phyloP scores from a whole-genome alignment of 495 filamentous ascomycete genomes.

The Talaromyces adpressus region DNA sequence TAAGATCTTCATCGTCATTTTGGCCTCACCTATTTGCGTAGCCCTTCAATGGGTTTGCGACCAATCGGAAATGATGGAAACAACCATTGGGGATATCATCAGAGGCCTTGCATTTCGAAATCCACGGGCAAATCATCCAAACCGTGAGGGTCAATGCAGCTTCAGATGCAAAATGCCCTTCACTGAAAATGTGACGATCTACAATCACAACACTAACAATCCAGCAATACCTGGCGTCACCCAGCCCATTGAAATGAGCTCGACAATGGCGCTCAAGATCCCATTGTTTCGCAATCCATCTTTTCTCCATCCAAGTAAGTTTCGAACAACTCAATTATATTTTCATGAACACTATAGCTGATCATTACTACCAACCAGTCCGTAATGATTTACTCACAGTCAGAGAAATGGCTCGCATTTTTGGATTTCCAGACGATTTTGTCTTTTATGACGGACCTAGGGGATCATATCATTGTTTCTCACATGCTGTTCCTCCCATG shows the following conservation, averaged over 20 bases:
- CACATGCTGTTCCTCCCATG: not conserved
- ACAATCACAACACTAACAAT: not conserved
- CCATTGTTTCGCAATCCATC: not conserved
- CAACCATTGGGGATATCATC: not conserved
- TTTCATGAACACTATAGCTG: not conserved
- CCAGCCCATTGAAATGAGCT: not conserved
- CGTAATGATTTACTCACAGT: conserved; percentile 5
- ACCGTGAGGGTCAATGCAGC: not conserved
- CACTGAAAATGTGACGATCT: not conserved
- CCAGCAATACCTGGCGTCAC: not conserved
- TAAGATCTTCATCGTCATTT: not conserved
- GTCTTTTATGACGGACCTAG: not conserved
- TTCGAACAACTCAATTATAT: not conserved
- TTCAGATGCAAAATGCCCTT: not conserved
- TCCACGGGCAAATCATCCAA: not conserved
- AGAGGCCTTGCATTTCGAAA: not conserved
- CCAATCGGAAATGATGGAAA: not conserved
- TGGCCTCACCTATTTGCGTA: not conserved
- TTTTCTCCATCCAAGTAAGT: not conserved
- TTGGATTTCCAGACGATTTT: conserved; percentile 9
- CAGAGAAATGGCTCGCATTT: conserved; percentile 7
- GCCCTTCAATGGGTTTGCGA: not conserved
- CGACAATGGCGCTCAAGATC: not conserved
- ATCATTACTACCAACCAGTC: not conserved
- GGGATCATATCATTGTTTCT: not conserved